These are phyloP conservation scores for Botrytis squamosa DNA, from an alignment of 2,329 filamentous ascomycete genomes.

Conservation along the genomic window DNA sequence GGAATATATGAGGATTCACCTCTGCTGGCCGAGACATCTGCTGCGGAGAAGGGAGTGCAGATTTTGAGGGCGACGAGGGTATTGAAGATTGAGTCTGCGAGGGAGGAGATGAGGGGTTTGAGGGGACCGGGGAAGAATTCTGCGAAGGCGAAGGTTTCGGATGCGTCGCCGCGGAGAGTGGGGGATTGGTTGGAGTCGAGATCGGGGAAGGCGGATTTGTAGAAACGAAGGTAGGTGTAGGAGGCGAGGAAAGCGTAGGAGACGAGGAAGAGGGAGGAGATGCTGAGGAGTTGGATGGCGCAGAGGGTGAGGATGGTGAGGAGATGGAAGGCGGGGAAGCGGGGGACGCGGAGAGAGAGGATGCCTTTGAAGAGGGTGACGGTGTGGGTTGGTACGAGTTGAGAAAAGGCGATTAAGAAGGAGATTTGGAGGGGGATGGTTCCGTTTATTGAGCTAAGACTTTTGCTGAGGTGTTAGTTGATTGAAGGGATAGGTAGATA, in stretches of 20 bases:
- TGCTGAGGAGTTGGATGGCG: constrained; percentile 58
- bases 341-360: constrained; percentile 80
- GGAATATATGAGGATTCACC: constrained; percentile 49
- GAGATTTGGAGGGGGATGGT: constrained; percentile 86
- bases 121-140: constrained; percentile 89
- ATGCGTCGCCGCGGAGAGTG: constrained; percentile 81
- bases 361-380: constrained; percentile 89
- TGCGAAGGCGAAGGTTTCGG: constrained; percentile 93
- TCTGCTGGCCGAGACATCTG: constrained; percentile 73
- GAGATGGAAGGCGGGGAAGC: constrained; percentile 71
- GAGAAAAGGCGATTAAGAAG: constrained; percentile 96
- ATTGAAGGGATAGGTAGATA: constrained; percentile 18
- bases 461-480: constrained; percentile 42
- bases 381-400: constrained; percentile 94
- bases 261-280: constrained; percentile 75
- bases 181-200: constrained; percentile 61
- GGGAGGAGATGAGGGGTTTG: constrained; percentile 71
- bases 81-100: constrained; percentile 74
- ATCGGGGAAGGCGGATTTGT: constrained; percentile 72
- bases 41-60: constrained; percentile 80
- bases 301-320: constrained; percentile 68
- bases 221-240: constrained; percentile 97
- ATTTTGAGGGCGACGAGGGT: constrained; percentile 72
- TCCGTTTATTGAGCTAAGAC: constrained; percentile 79
- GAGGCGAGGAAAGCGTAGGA: constrained; percentile 80